Base-by-base conservation (phyloP, 1,139 yeast genomes). In the Zygosaccharomyces sapae region DNA sequence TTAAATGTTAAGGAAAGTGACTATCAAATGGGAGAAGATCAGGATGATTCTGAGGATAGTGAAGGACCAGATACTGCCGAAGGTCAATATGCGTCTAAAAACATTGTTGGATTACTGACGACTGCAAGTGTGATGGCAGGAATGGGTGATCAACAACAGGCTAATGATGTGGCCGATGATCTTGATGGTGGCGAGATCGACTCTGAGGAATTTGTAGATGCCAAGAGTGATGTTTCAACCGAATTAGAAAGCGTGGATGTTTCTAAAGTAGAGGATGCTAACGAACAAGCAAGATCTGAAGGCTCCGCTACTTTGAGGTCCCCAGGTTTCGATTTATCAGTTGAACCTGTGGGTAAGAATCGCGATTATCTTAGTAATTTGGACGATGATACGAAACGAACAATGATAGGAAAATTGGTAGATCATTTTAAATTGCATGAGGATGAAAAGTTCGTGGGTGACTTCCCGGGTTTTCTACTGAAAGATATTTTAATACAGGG, bases 401-500 rank as follows among this genome's bases (percentile, higher is more conserved):
- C 68, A 1, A 52, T 74, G 3, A 61, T 65, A 19, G 55, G 58
- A 4, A 70, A 70, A 47, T 52, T 75, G 35, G 59, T 59, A 24
- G 53, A 58, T 2, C 65, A 67, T 1, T 74, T 75, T 47, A 63
- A 62, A 3, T 61, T 83, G 19, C 66, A 68, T 13, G 75, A 73
- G 29, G 73, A 74, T 38, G 89, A 83, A 53, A 63, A 66, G 24
- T 74, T 82, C 51, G 61, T 75, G 36, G 76, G 76, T 10, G 81
- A 82, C 53, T 85, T 74, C 58, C 76, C 84, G 5, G 80, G 89
- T 30, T 90, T 96, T 96, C 69, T 90, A 36, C 72, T 88, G 46
- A 78, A 82, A 51, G 95, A 87, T 58, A 94, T 90, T 1, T 69
- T 90, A 33, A 68, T 89, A 27, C 97, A 89, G 63, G 97, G 97